Percentiles rank a stretch among this genome's conserved stretches.
Conservation (phyloP, 768 basidiomycete genomes). For the Tylopilus sp. region DNA sequence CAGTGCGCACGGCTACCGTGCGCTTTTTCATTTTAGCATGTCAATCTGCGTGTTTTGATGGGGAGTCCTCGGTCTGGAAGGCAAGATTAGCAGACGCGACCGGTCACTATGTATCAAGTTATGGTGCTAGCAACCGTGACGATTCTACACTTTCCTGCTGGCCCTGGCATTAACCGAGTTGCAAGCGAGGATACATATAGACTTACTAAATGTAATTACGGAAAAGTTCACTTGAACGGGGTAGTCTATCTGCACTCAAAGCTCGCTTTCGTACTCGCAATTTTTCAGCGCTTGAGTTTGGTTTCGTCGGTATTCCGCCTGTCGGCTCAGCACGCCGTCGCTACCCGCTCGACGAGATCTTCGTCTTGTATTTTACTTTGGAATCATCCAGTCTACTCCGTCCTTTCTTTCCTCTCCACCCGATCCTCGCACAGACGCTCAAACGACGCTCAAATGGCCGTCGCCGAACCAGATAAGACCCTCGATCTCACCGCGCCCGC, state of each 20-base stretch:
- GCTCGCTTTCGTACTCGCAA: constrained; percentile 20
- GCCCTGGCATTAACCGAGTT: constrained; percentile 8
- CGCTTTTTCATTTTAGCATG: constrained; percentile 23
- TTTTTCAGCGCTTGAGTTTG: constrained; percentile 24
- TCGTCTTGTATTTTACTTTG: constrained; percentile 23
- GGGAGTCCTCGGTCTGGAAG: neutral
- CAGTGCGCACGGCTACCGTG: constrained; percentile 11
- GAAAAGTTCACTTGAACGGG: constrained; percentile 6
- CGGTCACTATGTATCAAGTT: neutral
- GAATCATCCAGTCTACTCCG: neutral
- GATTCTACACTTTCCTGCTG: too few species aligned
- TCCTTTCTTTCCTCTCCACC: constrained; percentile 2
- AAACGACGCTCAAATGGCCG: constrained; percentile 20
- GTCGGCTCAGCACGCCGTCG: constrained; percentile 11
- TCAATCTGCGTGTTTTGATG: constrained; percentile 18
- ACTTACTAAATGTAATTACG: constrained; percentile 29
- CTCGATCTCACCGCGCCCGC: constrained; percentile 21
- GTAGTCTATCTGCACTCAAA: constrained; percentile 22
- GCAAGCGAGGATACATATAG: constrained; percentile 13
- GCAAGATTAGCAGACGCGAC: too few species aligned
- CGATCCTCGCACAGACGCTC: constrained; percentile 10
- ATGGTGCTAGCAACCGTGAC: neutral
- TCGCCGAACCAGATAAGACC: constrained; percentile 23
- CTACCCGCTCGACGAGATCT: constrained; percentile 4
- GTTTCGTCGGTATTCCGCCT: constrained; percentile 9